phyloP scores from a whole-genome alignment of 805 yeast genomes.

The Lipomyces oligophaga region DNA sequence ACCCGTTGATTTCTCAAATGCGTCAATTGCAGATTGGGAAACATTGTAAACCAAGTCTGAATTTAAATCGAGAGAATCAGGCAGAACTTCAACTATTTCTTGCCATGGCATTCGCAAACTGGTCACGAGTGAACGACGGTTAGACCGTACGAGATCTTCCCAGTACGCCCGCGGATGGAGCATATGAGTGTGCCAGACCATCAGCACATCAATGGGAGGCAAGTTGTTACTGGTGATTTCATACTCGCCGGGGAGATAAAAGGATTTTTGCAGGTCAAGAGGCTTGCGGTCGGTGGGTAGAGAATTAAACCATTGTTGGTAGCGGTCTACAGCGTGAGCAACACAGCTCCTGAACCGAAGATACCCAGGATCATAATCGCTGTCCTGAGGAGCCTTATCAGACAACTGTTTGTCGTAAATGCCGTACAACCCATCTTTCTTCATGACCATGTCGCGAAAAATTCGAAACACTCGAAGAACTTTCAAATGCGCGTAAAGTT shows the following conservation, averaged over 20 bases:
- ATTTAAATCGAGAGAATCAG: background rate
- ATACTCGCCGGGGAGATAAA: background rate
- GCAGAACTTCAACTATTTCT: slow-evolving; percentile 3
- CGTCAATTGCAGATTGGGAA: background rate
- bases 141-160: slow-evolving; percentile 24
- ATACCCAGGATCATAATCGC: background rate
- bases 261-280: background rate
- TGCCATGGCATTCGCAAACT: slow-evolving; percentile 16
- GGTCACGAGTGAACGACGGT: slow-evolving; percentile 1
- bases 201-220: slow-evolving; percentile 31
- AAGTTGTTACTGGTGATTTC: slow-evolving; percentile 5
- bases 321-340: slow-evolving; percentile 17
- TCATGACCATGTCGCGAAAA: background rate
- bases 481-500: slow-evolving; percentile 11
- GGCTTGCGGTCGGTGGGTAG: slow-evolving; percentile 1
- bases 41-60: background rate
- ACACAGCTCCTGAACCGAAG: slow-evolving; percentile 11
- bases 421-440: slow-evolving; percentile 7
- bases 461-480: slow-evolving; percentile 2
- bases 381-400: background rate
- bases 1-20: slow-evolving; percentile 2
- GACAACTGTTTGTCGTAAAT: background rate
- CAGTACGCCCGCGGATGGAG: slow-evolving; percentile 29
- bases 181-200: slow-evolving; percentile 32
- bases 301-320: slow-evolving; percentile 7